phyloP scores from a whole-genome alignment of 2,329 filamentous ascomycete species.

The Polytolypa hystricis region DNA sequence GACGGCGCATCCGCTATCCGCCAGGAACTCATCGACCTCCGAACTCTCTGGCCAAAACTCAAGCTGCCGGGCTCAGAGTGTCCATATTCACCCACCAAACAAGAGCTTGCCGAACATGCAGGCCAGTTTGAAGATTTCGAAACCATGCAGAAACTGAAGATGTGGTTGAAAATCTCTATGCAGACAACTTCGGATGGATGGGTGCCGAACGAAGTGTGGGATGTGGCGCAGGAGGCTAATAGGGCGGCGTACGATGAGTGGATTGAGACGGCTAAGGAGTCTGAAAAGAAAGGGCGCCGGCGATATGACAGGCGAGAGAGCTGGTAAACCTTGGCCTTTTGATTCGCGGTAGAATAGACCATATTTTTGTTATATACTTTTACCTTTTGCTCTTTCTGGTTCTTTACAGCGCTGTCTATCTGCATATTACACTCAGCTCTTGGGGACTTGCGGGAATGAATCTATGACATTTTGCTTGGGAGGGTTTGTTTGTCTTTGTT shows the following conservation, averaged over 20 bases:
- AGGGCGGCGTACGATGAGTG: slow-evolving; percentile 18
- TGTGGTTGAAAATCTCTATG: slow-evolving; percentile 18
- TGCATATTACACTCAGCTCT: too few relatives aligned
- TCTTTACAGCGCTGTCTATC: too few relatives aligned
- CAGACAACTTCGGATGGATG: slow-evolving; percentile 23
- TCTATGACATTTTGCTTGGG: too few relatives aligned
- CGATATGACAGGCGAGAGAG: slow-evolving; percentile 7
- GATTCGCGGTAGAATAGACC: slow-evolving; percentile 8
- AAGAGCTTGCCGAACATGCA: slow-evolving; percentile 16
- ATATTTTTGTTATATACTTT: too few relatives aligned
- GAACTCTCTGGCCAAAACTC: slow-evolving; percentile 17
- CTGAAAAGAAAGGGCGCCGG: slow-evolving; percentile 6
- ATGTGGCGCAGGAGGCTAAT: slow-evolving; percentile 18
- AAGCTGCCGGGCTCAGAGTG: slow-evolving; percentile 15
- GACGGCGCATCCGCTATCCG: slow-evolving; percentile 18
- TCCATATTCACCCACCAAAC: slow-evolving; percentile 16
- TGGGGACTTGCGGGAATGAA: too few relatives aligned
- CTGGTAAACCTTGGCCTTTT: slow-evolving; percentile 10
- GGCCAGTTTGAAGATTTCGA: slow-evolving; percentile 23
- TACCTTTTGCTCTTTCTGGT: neutral
- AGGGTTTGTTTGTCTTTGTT: too few relatives aligned
- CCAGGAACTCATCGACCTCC: slow-evolving; percentile 23
- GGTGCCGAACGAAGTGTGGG: slow-evolving; percentile 21
- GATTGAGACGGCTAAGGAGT: slow-evolving; percentile 14
- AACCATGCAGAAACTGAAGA: slow-evolving; percentile 18